Evolutionary conservation across 2,329 filamentous ascomycete genomes (phyloP).

Genomic region (Colletotrichum cuscutae): DNA sequence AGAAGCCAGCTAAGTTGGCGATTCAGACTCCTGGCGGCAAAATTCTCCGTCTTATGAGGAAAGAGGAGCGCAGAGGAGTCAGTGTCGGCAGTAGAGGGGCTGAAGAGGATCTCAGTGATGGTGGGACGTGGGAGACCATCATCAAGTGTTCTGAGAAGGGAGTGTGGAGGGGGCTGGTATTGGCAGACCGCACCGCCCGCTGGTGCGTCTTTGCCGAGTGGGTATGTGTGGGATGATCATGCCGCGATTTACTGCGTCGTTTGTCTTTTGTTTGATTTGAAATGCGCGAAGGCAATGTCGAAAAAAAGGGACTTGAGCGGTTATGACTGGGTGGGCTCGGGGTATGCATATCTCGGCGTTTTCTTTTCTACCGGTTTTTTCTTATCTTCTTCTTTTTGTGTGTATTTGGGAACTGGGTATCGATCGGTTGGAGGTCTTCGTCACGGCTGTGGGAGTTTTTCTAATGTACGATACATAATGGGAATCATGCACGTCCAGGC

Average conservation of each 20-base stretch:
- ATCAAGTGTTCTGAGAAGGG: constrained; percentile 89
- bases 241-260: constrained; percentile 10
- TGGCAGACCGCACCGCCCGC: constrained; percentile 83
- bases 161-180: constrained; percentile 82
- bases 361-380: constrained; percentile 10
- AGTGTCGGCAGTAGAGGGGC: constrained; percentile 56
- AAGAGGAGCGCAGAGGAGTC: constrained; percentile 73
- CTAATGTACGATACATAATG: constrained; percentile 35
- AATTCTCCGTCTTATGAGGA: constrained; percentile 87
- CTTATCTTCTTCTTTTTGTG: constrained; percentile 3
- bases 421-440: not conserved
- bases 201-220: constrained; percentile 97
- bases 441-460: constrained; percentile 27
- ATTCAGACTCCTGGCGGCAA: constrained; percentile 96
- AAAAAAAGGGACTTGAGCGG: constrained; percentile 21
- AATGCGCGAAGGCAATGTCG: constrained; percentile 14
- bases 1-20: constrained; percentile 94
- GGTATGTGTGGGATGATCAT: constrained; percentile 61
- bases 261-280: constrained; percentile 9
- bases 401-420: constrained; percentile 16
- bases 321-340: constrained; percentile 12
- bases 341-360: constrained; percentile 36
- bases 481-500: constrained; percentile 31
- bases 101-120: constrained; percentile 72
- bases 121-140: constrained; percentile 87